Base-by-base conservation (phyloP, 441 rosid genomes). In the Pelargonium cotyledonis region DNA sequence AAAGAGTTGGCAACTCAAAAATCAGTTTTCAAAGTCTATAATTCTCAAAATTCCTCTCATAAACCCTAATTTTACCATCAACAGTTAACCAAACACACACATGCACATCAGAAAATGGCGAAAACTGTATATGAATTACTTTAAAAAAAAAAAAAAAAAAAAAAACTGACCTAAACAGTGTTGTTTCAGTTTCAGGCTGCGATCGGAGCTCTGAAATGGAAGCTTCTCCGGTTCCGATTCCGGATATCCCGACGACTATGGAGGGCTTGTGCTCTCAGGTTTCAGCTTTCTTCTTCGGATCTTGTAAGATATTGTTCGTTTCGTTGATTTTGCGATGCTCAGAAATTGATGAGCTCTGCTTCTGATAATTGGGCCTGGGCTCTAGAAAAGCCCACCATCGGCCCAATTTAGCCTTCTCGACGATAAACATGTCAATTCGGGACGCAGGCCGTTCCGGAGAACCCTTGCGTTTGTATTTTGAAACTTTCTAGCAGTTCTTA, bases 151-250 rank as follows among this genome's bases (percentile, higher is more conserved):
- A 5, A 1, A n/a, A 2, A 2, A 4, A 1, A 47, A 47, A n/a
- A 15, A 57, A 19, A 57, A 57, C 62, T 57, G 62, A 57, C 62
- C 62, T 57, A 18, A 57, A 57, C 62, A 57, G 62, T 7, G 14
- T 57, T 9, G 62, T 8, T 57, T 57, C 29, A 16, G 21, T 8
- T 57, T 57, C 62, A 57, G 62, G 62, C 62, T 57, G 62, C 62
- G 62, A 18, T 23, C 19, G 18, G 62, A 7, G 9, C 62, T 57
- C 26, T 53, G 60, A 57, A 57, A 8, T 53, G 18, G 60, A 53
- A 35, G 38, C 2, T 35, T 35, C 38, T 35, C 38, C 38, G 38
- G 3, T 35, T 35, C 6, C 6, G 60, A 8, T 6, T 16, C 26
- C 26, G 29, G 18, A 16, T 57, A 16, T 3, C 2, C 62, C 62